Conservation (phyloP, 305 asterid species). For the Fraxinus albicans region DNA sequence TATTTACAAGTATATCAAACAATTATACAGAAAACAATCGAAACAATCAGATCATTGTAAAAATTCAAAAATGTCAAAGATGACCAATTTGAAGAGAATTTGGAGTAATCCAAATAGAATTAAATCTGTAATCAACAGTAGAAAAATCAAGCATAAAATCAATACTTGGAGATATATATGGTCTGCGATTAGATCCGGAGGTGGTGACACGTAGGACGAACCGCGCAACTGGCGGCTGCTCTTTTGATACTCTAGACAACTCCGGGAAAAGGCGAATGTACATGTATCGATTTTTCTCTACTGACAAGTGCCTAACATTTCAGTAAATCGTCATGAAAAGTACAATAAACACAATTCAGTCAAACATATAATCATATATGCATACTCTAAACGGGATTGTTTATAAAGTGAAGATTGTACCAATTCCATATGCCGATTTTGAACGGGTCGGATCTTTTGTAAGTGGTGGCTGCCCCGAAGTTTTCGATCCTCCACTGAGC, state of each 20-base stretch:
- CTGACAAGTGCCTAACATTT: slow-evolving; percentile 60
- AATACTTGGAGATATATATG: slow-evolving; percentile 71
- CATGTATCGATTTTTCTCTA: slow-evolving; percentile 79
- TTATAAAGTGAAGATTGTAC: slow-evolving; percentile 26
- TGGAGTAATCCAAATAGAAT: background rate
- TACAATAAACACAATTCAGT: background rate
- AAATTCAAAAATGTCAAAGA: background rate
- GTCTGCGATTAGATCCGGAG: slow-evolving; percentile 61
- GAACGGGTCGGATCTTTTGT: slow-evolving; percentile 88
- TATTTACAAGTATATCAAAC: background rate
- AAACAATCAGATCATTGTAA: background rate
- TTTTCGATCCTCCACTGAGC: slow-evolving; percentile 97
- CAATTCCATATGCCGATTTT: slow-evolving; percentile 95
- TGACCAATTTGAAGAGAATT: background rate
- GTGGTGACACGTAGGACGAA: slow-evolving; percentile 68
- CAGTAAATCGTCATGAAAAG: background rate
- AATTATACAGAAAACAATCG: background rate
- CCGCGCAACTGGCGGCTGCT: slow-evolving; percentile 77
- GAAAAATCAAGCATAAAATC: background rate
- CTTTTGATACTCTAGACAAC: slow-evolving; percentile 68
- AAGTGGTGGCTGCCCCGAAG: slow-evolving; percentile 66
- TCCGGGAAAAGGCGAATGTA: slow-evolving; percentile 82
- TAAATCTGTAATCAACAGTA: background rate
- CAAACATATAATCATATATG: background rate
- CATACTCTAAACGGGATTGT: background rate